phyloP scores from a whole-genome alignment of 164 flowering plant species.

The Vitis vinifera region DNA sequence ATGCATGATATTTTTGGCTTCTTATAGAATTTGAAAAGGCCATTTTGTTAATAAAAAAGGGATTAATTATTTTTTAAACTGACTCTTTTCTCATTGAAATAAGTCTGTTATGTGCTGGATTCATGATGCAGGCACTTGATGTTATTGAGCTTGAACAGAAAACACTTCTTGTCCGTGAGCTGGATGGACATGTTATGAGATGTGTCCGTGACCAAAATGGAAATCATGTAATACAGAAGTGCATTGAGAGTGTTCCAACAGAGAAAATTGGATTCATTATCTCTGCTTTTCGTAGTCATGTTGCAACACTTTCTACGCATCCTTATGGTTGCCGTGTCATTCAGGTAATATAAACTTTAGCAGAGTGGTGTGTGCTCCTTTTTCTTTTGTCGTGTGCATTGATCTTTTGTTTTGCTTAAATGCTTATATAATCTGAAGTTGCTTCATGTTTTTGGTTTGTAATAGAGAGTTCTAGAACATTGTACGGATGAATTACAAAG shows the following conservation, averaged over 20 bases:
- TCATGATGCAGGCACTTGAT: constrained; percentile 70
- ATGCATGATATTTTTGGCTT: too few relatives aligned
- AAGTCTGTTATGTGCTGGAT: constrained; percentile 5
- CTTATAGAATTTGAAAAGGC: too few relatives aligned
- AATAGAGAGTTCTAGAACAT: constrained; percentile 81
- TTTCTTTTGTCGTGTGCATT: not conserved
- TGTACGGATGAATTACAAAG: constrained; percentile 57
- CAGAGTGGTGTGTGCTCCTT: too few relatives aligned
- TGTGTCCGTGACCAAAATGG: constrained; percentile 96
- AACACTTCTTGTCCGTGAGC: constrained; percentile 63
- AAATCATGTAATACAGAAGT: constrained; percentile 92
- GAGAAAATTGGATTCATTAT: constrained; percentile 68
- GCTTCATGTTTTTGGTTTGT: constrained; percentile 7
- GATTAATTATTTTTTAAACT: too few relatives aligned
- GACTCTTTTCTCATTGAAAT: too few relatives aligned
- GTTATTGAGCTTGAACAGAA: constrained; percentile 84
- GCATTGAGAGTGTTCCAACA: constrained; percentile 77
- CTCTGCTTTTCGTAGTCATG: constrained; percentile 73
- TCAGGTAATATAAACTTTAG: constrained; percentile 47
- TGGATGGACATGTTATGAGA: constrained; percentile 81
- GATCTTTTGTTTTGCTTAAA: too few relatives aligned
- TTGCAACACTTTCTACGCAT: constrained; percentile 78
- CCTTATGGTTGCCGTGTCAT: constrained; percentile 98
- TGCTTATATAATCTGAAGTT: too few relatives aligned
- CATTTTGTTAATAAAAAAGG: too few relatives aligned